phyloP scores from a whole-genome alignment of 2,329 filamentous ascomycete species.

The Fusarium irregulare region DNA sequence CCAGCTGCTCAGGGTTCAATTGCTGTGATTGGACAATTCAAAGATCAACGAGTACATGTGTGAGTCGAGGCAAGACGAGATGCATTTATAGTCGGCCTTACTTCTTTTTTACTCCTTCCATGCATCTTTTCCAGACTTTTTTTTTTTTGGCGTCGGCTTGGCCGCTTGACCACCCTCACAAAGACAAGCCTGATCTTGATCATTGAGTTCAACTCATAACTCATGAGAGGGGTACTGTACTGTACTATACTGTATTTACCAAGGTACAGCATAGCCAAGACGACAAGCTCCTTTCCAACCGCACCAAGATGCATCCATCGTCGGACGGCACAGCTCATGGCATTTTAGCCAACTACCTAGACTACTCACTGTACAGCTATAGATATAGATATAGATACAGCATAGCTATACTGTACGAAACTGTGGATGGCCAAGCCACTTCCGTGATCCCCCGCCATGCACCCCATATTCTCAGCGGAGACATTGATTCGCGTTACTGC shows the following conservation, averaged over 20 bases:
- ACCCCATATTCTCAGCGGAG: conserved; percentile 40
- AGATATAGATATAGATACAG: background rate
- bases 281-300: conserved; percentile 28
- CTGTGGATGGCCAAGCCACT: conserved; percentile 23
- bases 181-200: conserved; percentile 29
- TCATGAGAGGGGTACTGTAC: conserved; percentile 7
- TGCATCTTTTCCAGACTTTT: conserved; percentile 26
- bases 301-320: conserved; percentile 25
- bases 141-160: conserved; percentile 30
- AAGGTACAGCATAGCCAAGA: conserved; percentile 14
- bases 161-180: conserved; percentile 33
- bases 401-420: conserved; percentile 1
- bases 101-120: conserved; percentile 24
- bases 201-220: conserved; percentile 1
- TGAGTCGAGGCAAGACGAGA: conserved; percentile 1
- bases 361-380: background rate
- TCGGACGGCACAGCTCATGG: conserved; percentile 22
- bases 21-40: conserved; percentile 27
- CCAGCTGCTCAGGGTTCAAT: conserved; percentile 1
- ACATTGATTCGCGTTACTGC: conserved; percentile 1
- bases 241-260: background rate
- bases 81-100: conserved; percentile 4
- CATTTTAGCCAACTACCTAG: background rate
- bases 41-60: conserved; percentile 7
- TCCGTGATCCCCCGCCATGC: conserved; percentile 34